Percentiles rank a stretch among this genome's conserved stretches.
Evolutionary conservation across 2,329 filamentous ascomycete species (phyloP).

Genomic region (Phaeosphaeriaceae sp.): DNA sequence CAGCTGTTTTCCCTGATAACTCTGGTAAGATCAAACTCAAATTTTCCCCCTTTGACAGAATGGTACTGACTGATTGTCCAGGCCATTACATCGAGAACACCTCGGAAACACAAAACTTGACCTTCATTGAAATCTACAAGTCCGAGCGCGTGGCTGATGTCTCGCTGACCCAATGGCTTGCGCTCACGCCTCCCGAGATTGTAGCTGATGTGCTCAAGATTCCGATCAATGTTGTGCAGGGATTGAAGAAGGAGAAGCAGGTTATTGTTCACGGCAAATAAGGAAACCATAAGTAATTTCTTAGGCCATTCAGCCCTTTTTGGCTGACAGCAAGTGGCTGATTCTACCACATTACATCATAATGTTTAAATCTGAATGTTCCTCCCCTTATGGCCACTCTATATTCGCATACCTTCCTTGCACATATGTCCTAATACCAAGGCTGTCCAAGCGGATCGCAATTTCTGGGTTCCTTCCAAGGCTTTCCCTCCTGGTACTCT

Average conservation of each 20-base stretch:
- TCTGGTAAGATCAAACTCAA: conserved; percentile 48
- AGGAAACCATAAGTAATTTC: neutral
- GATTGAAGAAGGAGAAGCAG: conserved; percentile 70
- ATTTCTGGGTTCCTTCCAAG: neutral
- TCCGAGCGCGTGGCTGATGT: conserved; percentile 72
- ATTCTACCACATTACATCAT: neutral
- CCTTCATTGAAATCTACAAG: conserved; percentile 75
- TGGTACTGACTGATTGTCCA: conserved; percentile 10
- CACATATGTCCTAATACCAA: neutral
- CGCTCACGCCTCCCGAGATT: conserved; percentile 68
- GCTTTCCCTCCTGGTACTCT: neutral
- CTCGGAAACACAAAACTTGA: conserved; percentile 66
- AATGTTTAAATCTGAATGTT: neutral
- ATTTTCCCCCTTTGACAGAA: neutral
- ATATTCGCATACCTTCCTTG: neutral
- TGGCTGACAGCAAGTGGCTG: neutral
- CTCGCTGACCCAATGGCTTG: conserved; percentile 72
- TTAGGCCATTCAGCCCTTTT: too few relatives aligned
- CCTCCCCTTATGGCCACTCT: too few relatives aligned
- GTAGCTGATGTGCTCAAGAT: conserved; percentile 68
- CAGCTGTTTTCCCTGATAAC: conserved; percentile 72
- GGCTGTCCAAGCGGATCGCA: neutral
- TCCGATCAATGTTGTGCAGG: conserved; percentile 62
- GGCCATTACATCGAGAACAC: conserved; percentile 75
- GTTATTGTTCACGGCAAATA: conserved; percentile 51